Evolutionary conservation across 2,329 filamentous ascomycete species (phyloP), one percentile per base, ranked within the genome.

Genomic region (Pyrenophora teres): DNA sequence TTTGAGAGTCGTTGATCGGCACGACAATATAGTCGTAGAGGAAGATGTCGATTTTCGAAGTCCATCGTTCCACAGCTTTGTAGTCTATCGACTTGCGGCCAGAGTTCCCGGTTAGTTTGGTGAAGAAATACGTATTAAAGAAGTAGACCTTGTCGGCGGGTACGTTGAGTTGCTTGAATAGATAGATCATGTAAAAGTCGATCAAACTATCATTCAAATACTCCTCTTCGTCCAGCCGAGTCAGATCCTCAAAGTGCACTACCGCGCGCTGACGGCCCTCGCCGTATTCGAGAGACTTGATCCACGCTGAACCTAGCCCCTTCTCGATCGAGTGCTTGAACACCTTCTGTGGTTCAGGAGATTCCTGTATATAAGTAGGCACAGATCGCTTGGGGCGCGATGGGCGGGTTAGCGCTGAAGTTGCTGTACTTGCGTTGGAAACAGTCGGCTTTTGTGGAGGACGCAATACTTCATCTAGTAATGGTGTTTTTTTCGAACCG

Each of bases 161-260:
- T 3, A 73, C 52, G 0, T 65, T 57, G 18, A 58, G 50, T 9
- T 39, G 84, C 77, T 69, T 44, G 36, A 64, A 69, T 2, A 71
- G 54, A 39, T 70, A 71, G 23, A 88, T 86, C 48, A 96, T 79
- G 68, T 95, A 96, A 69, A 97, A 97, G 43, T 84, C 86, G 60
- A 99, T 89, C 23, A 99, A 77, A 65, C 91, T 96, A 76, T 99
- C 94, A 68, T 99, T 99, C 37, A 99, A 76, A 52, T 89, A 96
- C 62, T 96, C 84, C 10, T 87, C 89, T 57, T 95, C 89, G 54
- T 96, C 87, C 2, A 99, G 81, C 36, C 90, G 82, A 16, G 81
- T 76, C 30, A 97, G 85, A 65, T 94, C 90, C n/a, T 82, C 78
- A 54, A 82, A 85, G 50, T 89, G 83, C 1, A 94, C 84, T 1